Base-by-base conservation (phyloP, 495 filamentous ascomycete species). In the Penicillium angulare region DNA sequence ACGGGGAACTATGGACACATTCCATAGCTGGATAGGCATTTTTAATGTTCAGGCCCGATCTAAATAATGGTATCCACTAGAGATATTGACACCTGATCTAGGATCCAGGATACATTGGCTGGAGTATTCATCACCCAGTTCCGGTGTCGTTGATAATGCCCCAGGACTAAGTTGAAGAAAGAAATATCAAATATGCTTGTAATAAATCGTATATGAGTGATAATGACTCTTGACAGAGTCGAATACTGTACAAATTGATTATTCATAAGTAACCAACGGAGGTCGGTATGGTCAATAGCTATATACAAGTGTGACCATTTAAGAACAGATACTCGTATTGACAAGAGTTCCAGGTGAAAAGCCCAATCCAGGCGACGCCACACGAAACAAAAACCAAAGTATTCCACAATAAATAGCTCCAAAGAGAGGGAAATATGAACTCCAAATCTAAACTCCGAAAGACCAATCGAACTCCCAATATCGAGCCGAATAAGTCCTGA, bases 221-320 rank as follows among this genome's bases (percentile, higher is more conserved):
- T 20, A 41, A 15, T 41, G 38, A 26, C 20, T 23, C 38, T 41
- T 21, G 38, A 41, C 38, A 23, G 38, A 31, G 24, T 27, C 43
- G 41, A 47, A 41, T 55, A 56, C 52, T 64, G 47, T 64, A 61
- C 57, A 64, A 32, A 42, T 34, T 10, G 34, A 56, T 58, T 61
- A 61, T 64, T 53, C 56, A 61, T 49, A 27, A 43, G 31, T 16
- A 39, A 32, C 44, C 32, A 46, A 24, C n/a, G n/a, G n/a, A 56
- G 45, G 22, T 43, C 47, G 32, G 18, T 7, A 22, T 46, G 29
- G 26, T 49, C 23, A 41, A 29, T 64, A n/a, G n/a, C n/a, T n/a
- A 64, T 64, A 54, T 61, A 64, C 55, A 64, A 56, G 51, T 23
- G 34, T 21, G 42, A 50, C 53, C 49, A 39, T 33, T n/a, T n/a